Evolutionary conservation across 495 filamentous ascomycete species (phyloP).

Genomic region (Xylaria castorea): DNA sequence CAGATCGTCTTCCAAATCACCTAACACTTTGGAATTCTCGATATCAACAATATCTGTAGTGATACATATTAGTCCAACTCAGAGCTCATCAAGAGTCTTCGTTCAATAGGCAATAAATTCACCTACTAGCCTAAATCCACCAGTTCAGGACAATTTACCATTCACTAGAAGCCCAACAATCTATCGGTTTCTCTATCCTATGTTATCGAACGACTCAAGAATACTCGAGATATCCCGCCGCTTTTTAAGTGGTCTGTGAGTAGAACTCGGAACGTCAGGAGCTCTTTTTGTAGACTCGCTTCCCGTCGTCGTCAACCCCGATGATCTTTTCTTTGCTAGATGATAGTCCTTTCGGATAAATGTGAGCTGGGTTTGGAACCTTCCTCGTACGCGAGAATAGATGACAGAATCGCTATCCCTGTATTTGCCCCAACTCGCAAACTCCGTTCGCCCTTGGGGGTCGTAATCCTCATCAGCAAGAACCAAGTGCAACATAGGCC

Average conservation of each 20-base stretch:
- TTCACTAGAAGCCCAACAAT: background rate
- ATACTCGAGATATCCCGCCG: background rate
- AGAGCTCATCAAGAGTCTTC: background rate
- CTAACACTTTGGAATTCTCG: background rate
- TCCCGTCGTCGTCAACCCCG: background rate
- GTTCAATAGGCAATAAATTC: background rate
- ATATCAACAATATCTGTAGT: background rate
- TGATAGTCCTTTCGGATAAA: background rate
- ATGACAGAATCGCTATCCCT: background rate
- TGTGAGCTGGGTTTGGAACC: background rate
- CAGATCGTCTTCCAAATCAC: background rate
- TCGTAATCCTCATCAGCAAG: background rate
- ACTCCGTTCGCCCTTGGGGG: background rate
- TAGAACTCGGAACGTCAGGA: background rate
- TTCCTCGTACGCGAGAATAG: background rate
- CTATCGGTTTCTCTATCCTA: background rate
- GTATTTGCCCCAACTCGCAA: background rate
- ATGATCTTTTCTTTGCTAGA: background rate
- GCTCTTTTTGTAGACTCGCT: background rate
- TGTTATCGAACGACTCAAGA: background rate
- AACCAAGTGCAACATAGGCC: constrained; percentile 9
- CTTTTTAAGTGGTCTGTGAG: background rate
- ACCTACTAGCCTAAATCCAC: background rate
- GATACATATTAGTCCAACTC: background rate
- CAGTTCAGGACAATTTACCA: background rate